These are phyloP conservation scores for Schrenkiella parvula DNA, from an alignment of 345 rosid genomes.

Conservation along the genomic window DNA sequence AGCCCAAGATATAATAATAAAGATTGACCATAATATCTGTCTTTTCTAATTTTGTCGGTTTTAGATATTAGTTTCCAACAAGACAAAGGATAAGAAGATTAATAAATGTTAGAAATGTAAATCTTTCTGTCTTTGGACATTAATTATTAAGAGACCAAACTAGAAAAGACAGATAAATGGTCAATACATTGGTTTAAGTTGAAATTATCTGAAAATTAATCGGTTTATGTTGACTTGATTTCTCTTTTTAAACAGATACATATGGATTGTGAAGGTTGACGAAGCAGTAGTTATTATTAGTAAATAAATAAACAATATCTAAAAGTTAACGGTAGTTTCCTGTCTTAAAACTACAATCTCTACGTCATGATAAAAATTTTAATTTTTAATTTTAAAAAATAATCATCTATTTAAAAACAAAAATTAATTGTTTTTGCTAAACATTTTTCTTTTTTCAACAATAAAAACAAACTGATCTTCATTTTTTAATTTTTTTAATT, in stretches of 20 bases:
- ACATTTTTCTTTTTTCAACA: too few species aligned
- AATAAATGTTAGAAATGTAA: background rate
- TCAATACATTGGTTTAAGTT: background rate
- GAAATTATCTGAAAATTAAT: background rate
- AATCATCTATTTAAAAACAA: too few species aligned
- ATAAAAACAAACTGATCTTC: too few species aligned
- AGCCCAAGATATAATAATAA: background rate
- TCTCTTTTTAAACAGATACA: background rate
- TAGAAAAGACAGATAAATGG: background rate
- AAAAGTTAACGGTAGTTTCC: too few species aligned
- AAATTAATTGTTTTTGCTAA: too few species aligned
- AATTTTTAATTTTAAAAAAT: too few species aligned
- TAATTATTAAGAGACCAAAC: background rate
- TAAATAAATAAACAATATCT: too few species aligned
- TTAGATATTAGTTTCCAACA: background rate
- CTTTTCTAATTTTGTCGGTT: constrained; percentile 28
- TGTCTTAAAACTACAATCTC: too few species aligned
- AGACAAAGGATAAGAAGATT: background rate
- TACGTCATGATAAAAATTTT: too few species aligned
- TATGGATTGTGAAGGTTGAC: background rate
- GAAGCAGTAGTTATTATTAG: background rate
- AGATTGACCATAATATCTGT: constrained; percentile 15
- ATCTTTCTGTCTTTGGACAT: background rate
- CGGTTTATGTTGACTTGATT: background rate
- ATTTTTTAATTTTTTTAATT: too few species aligned